Conservation (phyloP, 345 rosid species). For the Arabis hirsuta region DNA sequence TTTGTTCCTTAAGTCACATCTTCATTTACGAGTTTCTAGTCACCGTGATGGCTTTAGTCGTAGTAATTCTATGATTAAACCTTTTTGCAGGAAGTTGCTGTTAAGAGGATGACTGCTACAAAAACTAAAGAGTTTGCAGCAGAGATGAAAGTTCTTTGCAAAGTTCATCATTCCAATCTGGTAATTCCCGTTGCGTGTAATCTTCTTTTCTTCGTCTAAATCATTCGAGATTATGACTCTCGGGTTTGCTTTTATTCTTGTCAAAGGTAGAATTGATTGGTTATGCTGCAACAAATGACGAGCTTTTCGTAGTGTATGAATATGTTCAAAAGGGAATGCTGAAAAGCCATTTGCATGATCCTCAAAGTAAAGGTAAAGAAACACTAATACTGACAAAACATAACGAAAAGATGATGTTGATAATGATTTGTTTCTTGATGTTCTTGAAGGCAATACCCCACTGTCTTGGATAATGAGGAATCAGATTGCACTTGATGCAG, state of each 20-base stretch:
- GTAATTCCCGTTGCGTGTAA: constrained; percentile 47
- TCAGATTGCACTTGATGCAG: constrained; percentile 92
- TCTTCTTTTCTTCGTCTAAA: background rate
- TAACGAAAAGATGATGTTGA: background rate
- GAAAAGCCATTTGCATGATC: constrained; percentile 84
- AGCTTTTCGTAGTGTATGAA: constrained; percentile 89
- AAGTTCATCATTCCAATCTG: constrained; percentile 95
- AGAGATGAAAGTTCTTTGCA: constrained; percentile 97
- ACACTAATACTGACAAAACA: background rate
- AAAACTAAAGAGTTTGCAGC: constrained; percentile 91
- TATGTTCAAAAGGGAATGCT: constrained; percentile 92
- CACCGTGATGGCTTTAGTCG: background rate
- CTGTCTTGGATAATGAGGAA: constrained; percentile 92
- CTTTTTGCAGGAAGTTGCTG: constrained; percentile 75
- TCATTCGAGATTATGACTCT: constrained; percentile 41
- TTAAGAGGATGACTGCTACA: constrained; percentile 92
- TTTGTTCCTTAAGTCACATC: constrained; percentile 28
- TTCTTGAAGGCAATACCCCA: constrained; percentile 70
- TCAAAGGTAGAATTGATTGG: constrained; percentile 96
- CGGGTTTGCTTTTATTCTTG: constrained; percentile 48
- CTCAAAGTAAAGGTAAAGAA: constrained; percentile 77
- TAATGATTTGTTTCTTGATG: constrained; percentile 9
- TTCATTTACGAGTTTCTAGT: background rate
- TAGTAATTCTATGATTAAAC: constrained; percentile 21
- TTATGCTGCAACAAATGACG: constrained; percentile 74